Evolutionary conservation across 371 early-diverging fungal species (phyloP).

Genomic region (Mortierella sp.): DNA sequence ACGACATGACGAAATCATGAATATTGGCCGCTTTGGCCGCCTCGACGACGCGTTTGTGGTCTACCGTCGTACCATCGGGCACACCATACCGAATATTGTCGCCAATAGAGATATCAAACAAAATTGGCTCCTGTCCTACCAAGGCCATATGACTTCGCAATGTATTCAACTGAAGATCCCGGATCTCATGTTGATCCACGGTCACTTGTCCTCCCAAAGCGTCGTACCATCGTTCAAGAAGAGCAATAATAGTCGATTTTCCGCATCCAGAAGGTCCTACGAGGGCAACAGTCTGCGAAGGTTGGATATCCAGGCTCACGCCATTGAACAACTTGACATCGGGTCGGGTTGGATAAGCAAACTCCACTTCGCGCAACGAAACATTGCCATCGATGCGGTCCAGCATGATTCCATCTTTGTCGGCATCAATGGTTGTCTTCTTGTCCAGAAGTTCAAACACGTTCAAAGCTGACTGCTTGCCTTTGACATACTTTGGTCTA

Average conservation of each 20-base stretch:
- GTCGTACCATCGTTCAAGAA: conserved; percentile 92
- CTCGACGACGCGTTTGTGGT: conserved; percentile 63
- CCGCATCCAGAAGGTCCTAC: conserved; percentile 92
- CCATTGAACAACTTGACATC: conserved; percentile 79
- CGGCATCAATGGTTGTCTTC: conserved; percentile 74
- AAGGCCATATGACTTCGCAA: conserved; percentile 78
- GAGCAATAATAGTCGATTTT: conserved; percentile 85
- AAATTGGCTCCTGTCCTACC: conserved; percentile 87
- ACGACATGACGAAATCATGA: conserved; percentile 69
- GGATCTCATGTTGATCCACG: conserved; percentile 75
- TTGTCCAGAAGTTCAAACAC: conserved; percentile 84
- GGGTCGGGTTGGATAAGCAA: conserved; percentile 87
- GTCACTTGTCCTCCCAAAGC: conserved; percentile 66
- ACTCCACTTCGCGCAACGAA: conserved; percentile 67
- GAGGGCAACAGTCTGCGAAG: conserved; percentile 86
- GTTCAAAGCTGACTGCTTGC: conserved; percentile 77
- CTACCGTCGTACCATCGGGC: conserved; percentile 55
- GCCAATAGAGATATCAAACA: conserved; percentile 82
- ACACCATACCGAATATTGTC: conserved; percentile 84
- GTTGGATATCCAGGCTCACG: conserved; percentile 74
- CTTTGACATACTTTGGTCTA: conserved; percentile 72
- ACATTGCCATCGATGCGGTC: conserved; percentile 60
- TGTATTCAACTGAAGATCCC: conserved; percentile 63
- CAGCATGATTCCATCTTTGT: conserved; percentile 66
- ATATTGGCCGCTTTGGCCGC: conserved; percentile 71